Base-by-base conservation (phyloP, 768 basidiomycete genomes). In the Kwoniella sp. region DNA sequence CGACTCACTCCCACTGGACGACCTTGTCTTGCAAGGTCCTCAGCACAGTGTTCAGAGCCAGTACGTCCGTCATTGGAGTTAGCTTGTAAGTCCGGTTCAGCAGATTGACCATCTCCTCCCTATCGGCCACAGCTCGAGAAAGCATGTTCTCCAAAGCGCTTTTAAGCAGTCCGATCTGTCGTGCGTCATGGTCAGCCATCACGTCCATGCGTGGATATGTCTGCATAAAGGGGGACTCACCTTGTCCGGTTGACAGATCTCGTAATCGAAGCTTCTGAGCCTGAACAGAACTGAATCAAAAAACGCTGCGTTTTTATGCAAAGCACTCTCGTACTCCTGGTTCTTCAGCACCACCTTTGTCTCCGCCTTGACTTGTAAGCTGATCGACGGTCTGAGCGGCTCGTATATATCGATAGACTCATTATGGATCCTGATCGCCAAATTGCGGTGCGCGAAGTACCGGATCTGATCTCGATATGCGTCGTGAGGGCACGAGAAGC, bases 391-490 rank as follows among this genome's bases (percentile, higher is more conserved):
- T 72, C 93, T 89, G 17, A 93, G 86, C 52, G 95, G 84, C 77
- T 98, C 95, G 71, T 91, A 90, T 23, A 95, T 82, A 12, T 86
- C 83, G 60, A 97, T 86, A 0, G 88, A 85, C 73, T 95, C 92
- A 15, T 93, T 85, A 74, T 92, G 90, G 73, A 97, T 93, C 3
- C 90, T 88, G 48, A 83, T 77, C 4, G 81, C 80, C 29, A 82
- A 62, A 58, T 80, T 75, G 11, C 76, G 73, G 22, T 95, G 86
- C 7, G 91, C 89, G 77, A 97, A 96, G 80, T 91, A 97, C 56
- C 95, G 89, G 61, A 92, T 87, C 73, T 98, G 94, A 72, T 94
- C 88, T 66, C 89, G 87, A 75, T 93, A 95, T 63, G 93, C 91
- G 77, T 98, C 96, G 81, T 99, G 96, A 61, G 89, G 86, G 76